Base-by-base conservation (phyloP, 352 stramenopile species). In the Phytopythium aichiense region DNA sequence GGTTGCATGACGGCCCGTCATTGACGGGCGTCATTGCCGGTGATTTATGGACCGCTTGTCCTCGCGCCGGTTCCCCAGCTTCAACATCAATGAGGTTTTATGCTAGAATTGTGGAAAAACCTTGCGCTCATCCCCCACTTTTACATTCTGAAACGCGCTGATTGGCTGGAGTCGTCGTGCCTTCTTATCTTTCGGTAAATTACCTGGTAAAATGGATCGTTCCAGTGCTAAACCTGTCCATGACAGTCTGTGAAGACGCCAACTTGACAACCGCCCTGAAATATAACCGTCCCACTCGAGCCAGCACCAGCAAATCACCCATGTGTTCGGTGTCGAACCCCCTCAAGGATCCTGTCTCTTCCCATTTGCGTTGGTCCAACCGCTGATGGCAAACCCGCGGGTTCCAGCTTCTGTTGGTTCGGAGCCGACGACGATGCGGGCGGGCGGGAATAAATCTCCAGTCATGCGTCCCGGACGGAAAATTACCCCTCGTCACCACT, bases 1-100 rank as follows among this genome's bases (percentile, higher is more conserved):
- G 28, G 28, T 31, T 31, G 28, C 28, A 31, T 7, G 28, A 31
- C n/a, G n/a, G n/a, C n/a, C n/a, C n/a, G n/a, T n/a, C n/a, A n/a
- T n/a, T n/a, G n/a, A n/a, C 28, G 28, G 28, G 4, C 28, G 28
- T 7, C 28, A 31, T 31, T 31, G 28, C 28, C 28, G 28, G 28
- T 31, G 28, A 31, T 31, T 31, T 5, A 38, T 38, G 37, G 12
- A 30, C 25, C 13, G 25, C 48, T 57, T 56, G 35, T 45, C 38
- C 23, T n/a, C 13, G 23, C n/a, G 12, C 23, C 18, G 37, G 25
- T 54, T 37, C 42, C 50, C 9, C 30, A 54, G 37, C 42, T 56
- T 52, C 30, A 58, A 48, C 23, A 23, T 60, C 56, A 64, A 64
- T 37, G 37, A 43, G 37, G 37, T 43, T 43, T 43, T 43, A 40